Conservation (phyloP, 306 rosid genomes). For the Cucumis melo region DNA sequence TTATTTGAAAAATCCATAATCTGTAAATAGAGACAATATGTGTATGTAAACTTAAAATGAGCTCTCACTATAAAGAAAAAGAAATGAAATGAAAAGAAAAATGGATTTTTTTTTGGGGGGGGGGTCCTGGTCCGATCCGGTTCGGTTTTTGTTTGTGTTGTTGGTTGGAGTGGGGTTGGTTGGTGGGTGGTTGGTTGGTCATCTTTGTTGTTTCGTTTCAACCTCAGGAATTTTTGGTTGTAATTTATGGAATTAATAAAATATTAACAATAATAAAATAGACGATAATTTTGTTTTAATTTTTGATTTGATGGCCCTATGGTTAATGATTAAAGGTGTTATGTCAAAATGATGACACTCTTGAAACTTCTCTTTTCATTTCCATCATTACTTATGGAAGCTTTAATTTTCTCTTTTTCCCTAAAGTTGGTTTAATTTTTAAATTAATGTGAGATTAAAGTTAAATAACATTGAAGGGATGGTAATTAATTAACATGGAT, state of each 20-base stretch:
- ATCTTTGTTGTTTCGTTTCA: not conserved
- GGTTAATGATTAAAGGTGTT: not conserved
- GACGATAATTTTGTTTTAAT: not conserved
- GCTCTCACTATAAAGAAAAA: not conserved
- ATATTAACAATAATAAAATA: not conserved
- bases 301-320: not conserved
- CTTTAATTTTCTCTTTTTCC: not conserved
- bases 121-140: not conserved
- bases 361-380: not conserved
- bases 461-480: no score
- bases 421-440: not conserved
- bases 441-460: no score
- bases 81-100: not conserved
- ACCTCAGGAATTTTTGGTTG: not conserved
- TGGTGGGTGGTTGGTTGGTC: not conserved
- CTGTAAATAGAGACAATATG: not conserved
- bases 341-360: not conserved
- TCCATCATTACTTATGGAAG: not conserved
- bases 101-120: not conserved
- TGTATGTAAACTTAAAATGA: not conserved
- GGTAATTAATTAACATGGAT: no score
- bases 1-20: not conserved
- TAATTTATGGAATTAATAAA: constrained; percentile 4
- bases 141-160: not conserved
- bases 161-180: not conserved